Conservation (phyloP, 2,329 filamentous ascomycete species). For the Magnaporthiopsis incrustans region DNA sequence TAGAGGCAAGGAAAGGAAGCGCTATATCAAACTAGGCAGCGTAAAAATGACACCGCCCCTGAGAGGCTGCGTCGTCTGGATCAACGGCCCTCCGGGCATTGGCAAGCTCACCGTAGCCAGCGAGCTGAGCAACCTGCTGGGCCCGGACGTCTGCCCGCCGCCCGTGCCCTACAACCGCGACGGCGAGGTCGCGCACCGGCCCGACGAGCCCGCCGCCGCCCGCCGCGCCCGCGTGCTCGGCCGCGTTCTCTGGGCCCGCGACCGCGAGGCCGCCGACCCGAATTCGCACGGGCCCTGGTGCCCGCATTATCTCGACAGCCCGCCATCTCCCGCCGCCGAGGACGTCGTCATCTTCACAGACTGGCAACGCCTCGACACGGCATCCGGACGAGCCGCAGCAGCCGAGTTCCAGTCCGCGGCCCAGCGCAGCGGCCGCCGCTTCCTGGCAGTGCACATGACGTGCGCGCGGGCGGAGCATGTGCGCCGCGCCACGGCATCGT, state of each 20-base stretch:
- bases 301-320: too few species aligned
- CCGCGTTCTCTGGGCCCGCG: not conserved
- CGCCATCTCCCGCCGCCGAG: not conserved
- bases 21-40: too few species aligned
- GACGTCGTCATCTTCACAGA: conserved; percentile 8
- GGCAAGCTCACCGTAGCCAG: conserved; percentile 11
- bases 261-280: too few species aligned
- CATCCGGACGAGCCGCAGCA: not conserved
- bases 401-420: conserved; percentile 1
- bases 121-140: conserved; percentile 5
- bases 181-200: not conserved
- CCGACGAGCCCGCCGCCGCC: not conserved
- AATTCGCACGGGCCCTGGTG: too few species aligned
- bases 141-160: too few species aligned
- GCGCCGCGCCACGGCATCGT: too few species aligned
- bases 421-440: not conserved
- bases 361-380: conserved; percentile 7
- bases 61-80: conserved; percentile 1
- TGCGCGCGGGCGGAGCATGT: too few species aligned
- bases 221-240: not conserved
- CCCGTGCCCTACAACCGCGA: not conserved
- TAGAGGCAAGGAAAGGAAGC: too few species aligned
- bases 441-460: not conserved
- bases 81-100: conserved; percentile 8
- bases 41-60: too few species aligned